A percentile compares a stretch with the other conserved stretches of the same genome.
phyloP scores from a whole-genome alignment of 75 land plant species.

The Cryptomeria japonica region DNA sequence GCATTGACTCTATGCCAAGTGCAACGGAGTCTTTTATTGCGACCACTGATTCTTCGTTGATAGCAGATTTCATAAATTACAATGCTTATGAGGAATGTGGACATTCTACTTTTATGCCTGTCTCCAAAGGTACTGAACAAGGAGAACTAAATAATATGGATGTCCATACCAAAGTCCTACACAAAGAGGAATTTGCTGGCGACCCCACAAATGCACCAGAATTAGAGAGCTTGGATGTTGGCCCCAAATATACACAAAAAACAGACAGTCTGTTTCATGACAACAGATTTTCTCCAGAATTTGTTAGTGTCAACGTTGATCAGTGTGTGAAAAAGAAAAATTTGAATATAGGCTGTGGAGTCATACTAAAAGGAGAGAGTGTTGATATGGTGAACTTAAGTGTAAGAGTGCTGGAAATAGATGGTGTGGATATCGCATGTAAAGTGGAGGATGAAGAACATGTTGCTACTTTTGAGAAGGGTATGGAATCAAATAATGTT shows the following conservation, averaged over 20 bases:
- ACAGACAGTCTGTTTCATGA: neutral
- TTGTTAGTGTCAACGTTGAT: neutral
- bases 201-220: neutral
- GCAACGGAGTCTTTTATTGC: neutral
- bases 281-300: neutral
- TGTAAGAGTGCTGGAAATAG: neutral
- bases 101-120: neutral
- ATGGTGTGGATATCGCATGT: neutral
- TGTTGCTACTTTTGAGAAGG: neutral
- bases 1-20: neutral
- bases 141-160: neutral
- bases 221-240: conserved; percentile 2
- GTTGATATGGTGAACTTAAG: neutral
- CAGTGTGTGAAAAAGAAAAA: neutral
- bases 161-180: neutral
- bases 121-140: neutral
- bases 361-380: neutral
- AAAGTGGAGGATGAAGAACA: neutral
- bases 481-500: neutral
- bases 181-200: neutral
- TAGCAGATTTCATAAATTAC: neutral
- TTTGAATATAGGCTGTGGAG: neutral
- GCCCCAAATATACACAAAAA: neutral
- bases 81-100: neutral
- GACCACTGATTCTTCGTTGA: neutral